Base-by-base conservation (phyloP, 306 rosid species). In the Begonia peltatifolia region DNA sequence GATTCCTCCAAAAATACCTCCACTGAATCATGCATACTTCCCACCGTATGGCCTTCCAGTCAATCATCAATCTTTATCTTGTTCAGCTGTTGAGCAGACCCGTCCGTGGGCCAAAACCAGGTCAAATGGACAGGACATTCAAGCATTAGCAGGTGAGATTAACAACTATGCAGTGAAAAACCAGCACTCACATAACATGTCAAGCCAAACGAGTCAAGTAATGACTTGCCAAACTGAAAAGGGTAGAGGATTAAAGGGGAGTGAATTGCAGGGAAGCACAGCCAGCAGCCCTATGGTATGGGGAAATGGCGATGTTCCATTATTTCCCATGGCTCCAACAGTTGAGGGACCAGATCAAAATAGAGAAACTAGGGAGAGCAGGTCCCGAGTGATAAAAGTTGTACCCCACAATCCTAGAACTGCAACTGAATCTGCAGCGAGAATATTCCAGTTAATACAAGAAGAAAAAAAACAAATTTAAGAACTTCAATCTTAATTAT, bases 401-500 rank as follows among this genome's bases (percentile, higher is more conserved):
- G 56, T 75, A 55, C 95, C 96, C 49, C 78, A 74, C 54, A 78
- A 82, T 79, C 70, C 78, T 41, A 71, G 60, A 72, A 63, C 79
- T 41, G 87, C 93, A 52, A 77, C 74, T 50, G 88, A 84, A 69
- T 82, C 88, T 42, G 94, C 86, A 12, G 84, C 83, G 11, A 58
- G 85, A 38, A 79, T 88, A 67, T 84, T 79, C 65, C 75, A 57
- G 72, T 79, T 84, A 60, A 73, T 88, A 75, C 87, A 81, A 63
- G 93, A 81, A 64, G 96, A 79, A 63, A 88, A 80, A 72, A 88
- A 73, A 67, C 56, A 64, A 65, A 46, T 73, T 63, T 68, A 63
- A 67, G 35, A 43, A 50, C 61, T 57, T 55, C 4, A 20, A 20
- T 3, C 23, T 2, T 20, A 20, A 20, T 20, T 20, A 20, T 20